Evolutionary conservation across 306 rosid genomes (phyloP), one percentile per base, ranked within the genome.

Genomic region (Prunus davidiana): DNA sequence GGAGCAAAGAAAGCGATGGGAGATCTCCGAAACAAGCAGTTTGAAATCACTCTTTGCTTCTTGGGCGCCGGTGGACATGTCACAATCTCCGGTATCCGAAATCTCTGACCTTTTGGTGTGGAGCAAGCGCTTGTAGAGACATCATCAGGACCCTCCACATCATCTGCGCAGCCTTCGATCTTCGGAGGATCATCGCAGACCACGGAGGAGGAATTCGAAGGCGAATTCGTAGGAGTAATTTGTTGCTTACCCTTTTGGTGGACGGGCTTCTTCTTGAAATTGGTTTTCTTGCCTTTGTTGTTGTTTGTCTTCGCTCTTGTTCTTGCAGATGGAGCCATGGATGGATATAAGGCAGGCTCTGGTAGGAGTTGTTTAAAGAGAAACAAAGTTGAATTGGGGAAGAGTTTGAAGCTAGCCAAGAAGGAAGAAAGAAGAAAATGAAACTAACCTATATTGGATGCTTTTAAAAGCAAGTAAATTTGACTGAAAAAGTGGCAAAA

Each of bases 11-110:
- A 94, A n/a, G 97, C 90, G 3, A 88, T 86, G 14, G 97, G 96
- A 5, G 92, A 60, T 72, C 96, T 75, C 16, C 82, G 84, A 27
- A 78, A 45, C 57, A 80, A 82, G 82, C 86, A 91, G 77, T 81
- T 86, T 19, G 96, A 84, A 22, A 80, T 49, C 6, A 88, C 82
- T 79, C 90, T 88, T 76, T 63, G 90, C 81, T 90, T 94, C 88
- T 94, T 91, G 6, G 98, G 98, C 8, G 97, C 97, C 46, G 98
- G 95, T 1, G 98, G 98, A 38, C 98, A 94, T 24, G 93, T 86
- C 34, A 79, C 64, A 73, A 87, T 81, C 81, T 90, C 93, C 9
- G 98, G 98, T 80, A 94, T 91, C 69, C 89, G 81, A 57, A 82
- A 89, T 68, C 87, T 90, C 73, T 90, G 82, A 20, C 90, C 97